Evolutionary conservation across 495 filamentous ascomycete genomes (phyloP).

Genomic region (Coniosporium apollinis): DNA sequence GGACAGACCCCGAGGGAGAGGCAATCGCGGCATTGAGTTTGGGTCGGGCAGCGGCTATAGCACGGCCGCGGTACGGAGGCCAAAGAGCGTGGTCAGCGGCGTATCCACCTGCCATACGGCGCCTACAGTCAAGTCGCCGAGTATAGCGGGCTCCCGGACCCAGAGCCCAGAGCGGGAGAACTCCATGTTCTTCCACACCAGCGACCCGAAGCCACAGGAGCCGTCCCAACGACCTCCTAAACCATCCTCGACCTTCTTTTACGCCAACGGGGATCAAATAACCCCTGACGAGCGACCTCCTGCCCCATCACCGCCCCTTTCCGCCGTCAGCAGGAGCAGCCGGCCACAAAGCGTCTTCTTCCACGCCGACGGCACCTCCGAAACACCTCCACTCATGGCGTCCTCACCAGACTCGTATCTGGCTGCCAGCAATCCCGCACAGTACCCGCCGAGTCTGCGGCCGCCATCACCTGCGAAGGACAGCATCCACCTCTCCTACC

Average conservation of each 20-base stretch:
- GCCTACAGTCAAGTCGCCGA: conserved; percentile 8
- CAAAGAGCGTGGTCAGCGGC: conserved; percentile 13
- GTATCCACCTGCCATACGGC: conserved; percentile 5
- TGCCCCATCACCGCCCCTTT: conserved; percentile 15
- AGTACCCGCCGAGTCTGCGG: conserved; percentile 6
- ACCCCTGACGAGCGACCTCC: conserved; percentile 3
- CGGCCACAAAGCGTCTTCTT: conserved; percentile 21
- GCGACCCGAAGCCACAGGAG: conserved; percentile 14
- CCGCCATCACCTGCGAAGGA: conserved; percentile 22
- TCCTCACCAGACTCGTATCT: conserved; percentile 12
- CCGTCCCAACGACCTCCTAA: conserved; percentile 10
- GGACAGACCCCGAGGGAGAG: neutral
- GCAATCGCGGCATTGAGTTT: conserved; percentile 7
- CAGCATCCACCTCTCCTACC: conserved; percentile 24
- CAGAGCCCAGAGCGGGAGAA: too few species aligned
- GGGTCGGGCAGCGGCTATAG: conserved; percentile 3
- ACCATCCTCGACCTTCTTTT: conserved; percentile 21
- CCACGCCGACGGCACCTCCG: conserved; percentile 33
- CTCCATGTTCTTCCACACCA: conserved; percentile 25
- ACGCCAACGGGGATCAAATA: conserved; percentile 21
- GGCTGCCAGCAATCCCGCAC: conserved; percentile 5
- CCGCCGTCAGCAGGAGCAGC: conserved; percentile 7
- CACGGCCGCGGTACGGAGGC: conserved; percentile 3
- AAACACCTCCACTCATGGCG: conserved; percentile 13
- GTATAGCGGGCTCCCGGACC: conserved; percentile 1